These are phyloP conservation scores for Kockiozyma suomiensis DNA, from an alignment of 805 yeast genomes.

Conservation along the genomic window DNA sequence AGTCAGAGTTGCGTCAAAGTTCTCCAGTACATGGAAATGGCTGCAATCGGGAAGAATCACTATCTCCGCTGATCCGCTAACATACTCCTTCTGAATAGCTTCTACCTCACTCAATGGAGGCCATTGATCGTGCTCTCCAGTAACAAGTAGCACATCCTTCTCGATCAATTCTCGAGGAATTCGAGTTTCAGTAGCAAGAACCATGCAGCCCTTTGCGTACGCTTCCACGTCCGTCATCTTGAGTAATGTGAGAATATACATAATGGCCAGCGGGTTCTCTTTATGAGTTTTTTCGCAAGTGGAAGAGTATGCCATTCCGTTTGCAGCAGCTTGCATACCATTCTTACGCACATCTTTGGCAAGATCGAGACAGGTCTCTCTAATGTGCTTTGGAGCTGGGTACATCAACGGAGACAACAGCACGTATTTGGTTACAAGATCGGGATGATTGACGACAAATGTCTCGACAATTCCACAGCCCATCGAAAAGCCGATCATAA, in stretches of 20 bases:
- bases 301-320: constrained; percentile 1
- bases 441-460: constrained; percentile 17
- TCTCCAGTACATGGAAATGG: constrained; percentile 16
- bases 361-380: neutral
- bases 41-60: neutral
- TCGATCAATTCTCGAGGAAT: constrained; percentile 3
- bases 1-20: constrained; percentile 7
- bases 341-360: neutral
- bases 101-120: constrained; percentile 16
- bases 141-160: constrained; percentile 4
- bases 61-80: constrained; percentile 1
- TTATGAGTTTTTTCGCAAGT: constrained; percentile 1
- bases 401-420: constrained; percentile 23
- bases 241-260: constrained; percentile 18
- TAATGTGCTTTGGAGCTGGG: constrained; percentile 3
- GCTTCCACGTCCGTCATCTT: constrained; percentile 22
- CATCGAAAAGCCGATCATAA: constrained; percentile 25
- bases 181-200: constrained; percentile 9
- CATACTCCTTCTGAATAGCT: constrained; percentile 1
- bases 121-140: constrained; percentile 23
- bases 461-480: constrained; percentile 22
- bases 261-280: constrained; percentile 16
- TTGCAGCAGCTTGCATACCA: constrained; percentile 7
- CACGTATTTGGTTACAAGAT: constrained; percentile 7
- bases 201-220: constrained; percentile 17